Conservation (phyloP, 129 eudicot species). For the Scalesia atractyloides region DNA sequence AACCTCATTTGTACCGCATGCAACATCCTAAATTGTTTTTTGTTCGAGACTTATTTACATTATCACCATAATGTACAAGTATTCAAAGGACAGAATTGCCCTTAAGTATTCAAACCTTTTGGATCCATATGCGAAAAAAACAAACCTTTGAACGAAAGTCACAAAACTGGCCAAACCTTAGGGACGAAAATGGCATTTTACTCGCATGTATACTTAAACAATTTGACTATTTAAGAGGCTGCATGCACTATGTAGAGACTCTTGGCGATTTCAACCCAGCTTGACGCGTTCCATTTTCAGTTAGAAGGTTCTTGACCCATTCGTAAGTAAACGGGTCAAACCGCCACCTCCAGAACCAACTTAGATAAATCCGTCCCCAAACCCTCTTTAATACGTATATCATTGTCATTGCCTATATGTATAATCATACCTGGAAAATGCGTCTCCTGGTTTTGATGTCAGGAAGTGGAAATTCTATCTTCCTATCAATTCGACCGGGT, state of each 20-base stretch:
- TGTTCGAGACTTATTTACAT: too few relatives aligned
- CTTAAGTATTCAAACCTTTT: too few relatives aligned
- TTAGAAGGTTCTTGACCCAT: not conserved
- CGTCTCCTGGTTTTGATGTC: constrained; percentile 90
- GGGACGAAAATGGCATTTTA: too few relatives aligned
- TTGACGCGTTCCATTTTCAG: not conserved
- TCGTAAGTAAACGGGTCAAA: not conserved
- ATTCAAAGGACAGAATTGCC: too few relatives aligned
- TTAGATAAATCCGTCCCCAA: not conserved
- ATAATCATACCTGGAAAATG: constrained; percentile 61
- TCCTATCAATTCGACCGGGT: constrained; percentile 93
- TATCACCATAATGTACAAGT: not conserved
- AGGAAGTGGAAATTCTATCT: constrained; percentile 97
- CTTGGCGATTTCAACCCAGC: not conserved
- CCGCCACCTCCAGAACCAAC: not conserved
- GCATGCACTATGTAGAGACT: not conserved
- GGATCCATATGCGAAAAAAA: too few relatives aligned
- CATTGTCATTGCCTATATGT: not conserved
- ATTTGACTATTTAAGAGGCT: not conserved
- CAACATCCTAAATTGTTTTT: not conserved
- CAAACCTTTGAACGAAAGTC: too few relatives aligned
- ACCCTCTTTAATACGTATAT: not conserved
- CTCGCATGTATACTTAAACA: too few relatives aligned
- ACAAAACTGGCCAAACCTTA: too few relatives aligned
- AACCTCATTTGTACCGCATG: not conserved